Evolutionary conservation across 176 grass and related monocot species (phyloP).

Genomic region (Eleusine indica): DNA sequence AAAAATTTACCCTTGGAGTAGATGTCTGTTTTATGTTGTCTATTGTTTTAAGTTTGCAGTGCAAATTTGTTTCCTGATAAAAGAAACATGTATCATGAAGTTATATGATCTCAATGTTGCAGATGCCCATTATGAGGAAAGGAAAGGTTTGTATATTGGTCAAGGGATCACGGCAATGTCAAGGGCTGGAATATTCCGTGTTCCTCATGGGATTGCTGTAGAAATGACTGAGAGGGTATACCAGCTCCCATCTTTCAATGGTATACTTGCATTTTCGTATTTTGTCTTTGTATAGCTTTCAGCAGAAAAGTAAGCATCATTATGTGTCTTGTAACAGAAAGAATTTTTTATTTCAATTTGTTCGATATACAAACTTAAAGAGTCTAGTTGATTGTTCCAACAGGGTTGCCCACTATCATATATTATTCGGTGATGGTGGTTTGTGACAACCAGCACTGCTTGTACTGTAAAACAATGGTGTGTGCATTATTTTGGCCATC

Average conservation of each 20-base stretch:
- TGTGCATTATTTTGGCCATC: not conserved
- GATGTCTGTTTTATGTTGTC: not conserved
- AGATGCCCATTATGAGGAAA: constrained; percentile 88
- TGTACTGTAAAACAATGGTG: not conserved
- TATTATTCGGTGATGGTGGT: not conserved
- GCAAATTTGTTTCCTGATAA: constrained; percentile 16
- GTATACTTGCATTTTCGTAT: constrained; percentile 46
- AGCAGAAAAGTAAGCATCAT: constrained; percentile 27
- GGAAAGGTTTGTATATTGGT: constrained; percentile 87
- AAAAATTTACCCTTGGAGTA: not conserved
- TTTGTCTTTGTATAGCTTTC: not conserved
- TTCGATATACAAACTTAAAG: not conserved
- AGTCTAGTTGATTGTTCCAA: not conserved
- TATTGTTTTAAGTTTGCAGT: constrained; percentile 23
- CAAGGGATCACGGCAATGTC: constrained; percentile 80
- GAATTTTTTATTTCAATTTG: not conserved
- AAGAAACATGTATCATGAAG: constrained; percentile 6
- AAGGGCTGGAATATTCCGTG: constrained; percentile 85
- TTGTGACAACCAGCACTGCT: not conserved
- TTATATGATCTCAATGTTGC: constrained; percentile 38
- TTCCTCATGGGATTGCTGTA: constrained; percentile 80
- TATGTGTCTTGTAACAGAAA: not conserved
- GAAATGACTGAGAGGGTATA: constrained; percentile 90
- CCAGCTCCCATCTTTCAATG: constrained; percentile 88
- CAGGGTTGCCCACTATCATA: not conserved